Conservation (phyloP, 331 rosid genomes). For the Acacia pycnantha region DNA sequence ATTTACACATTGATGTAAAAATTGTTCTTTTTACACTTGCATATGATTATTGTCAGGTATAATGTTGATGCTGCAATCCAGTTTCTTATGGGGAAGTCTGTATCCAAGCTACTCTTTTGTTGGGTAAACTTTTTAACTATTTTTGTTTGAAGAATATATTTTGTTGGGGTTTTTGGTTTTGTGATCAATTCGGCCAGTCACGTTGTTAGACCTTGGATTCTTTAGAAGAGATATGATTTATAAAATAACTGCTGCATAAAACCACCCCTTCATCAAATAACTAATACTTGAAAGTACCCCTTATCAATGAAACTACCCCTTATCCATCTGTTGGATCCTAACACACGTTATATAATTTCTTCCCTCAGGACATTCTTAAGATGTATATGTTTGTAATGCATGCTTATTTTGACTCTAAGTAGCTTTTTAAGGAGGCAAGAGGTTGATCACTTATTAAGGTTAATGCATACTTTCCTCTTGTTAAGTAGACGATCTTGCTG, state of each 20-base stretch:
- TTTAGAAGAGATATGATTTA: no score
- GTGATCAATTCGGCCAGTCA: slow-evolving; percentile 1
- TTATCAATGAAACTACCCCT: no score
- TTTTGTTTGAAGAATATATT: background rate
- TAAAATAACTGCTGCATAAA: no score
- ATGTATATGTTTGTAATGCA: slow-evolving; percentile 15
- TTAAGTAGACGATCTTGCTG: slow-evolving; percentile 13
- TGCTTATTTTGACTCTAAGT: slow-evolving; percentile 17
- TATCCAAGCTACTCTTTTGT: slow-evolving; percentile 65
- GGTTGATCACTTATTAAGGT: slow-evolving; percentile 7
- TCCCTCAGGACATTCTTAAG: slow-evolving; percentile 7
- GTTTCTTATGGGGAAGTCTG: slow-evolving; percentile 58
- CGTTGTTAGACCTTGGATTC: no score
- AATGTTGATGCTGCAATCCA: slow-evolving; percentile 56
- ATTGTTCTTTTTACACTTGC: slow-evolving; percentile 14
- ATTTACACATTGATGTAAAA: slow-evolving; percentile 16
- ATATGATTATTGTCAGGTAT: slow-evolving; percentile 48
- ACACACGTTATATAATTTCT: background rate
- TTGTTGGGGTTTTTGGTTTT: slow-evolving; percentile 20
- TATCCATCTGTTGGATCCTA: no score
- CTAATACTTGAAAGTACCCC: no score
- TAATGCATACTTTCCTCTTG: slow-evolving; percentile 21
- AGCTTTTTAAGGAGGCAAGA: slow-evolving; percentile 6
- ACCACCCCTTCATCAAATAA: no score
- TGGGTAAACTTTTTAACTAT: slow-evolving; percentile 64